These are phyloP conservation scores for Penicillium taxi DNA, from an alignment of 495 filamentous ascomycete genomes.

Conservation along the genomic window DNA sequence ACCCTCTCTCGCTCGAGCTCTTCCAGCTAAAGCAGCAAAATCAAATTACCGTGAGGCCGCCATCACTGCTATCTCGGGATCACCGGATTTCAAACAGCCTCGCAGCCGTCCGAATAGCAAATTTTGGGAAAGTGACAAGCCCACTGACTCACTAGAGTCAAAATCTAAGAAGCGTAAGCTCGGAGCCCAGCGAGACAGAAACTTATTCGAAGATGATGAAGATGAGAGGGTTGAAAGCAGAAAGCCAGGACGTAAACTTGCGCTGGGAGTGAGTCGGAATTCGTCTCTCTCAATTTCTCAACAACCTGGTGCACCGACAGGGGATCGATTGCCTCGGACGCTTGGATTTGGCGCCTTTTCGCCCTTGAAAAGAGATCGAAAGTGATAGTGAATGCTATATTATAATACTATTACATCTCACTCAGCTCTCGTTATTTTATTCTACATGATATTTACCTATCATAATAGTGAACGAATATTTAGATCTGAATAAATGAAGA, in stretches of 20 bases:
- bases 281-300: constrained; percentile 10
- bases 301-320: constrained; percentile 13
- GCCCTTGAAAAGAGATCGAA: constrained; percentile 74
- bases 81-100: constrained; percentile 3
- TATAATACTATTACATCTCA: no score
- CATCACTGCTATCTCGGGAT: neutral
- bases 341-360: constrained; percentile 51
- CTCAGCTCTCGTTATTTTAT: no score
- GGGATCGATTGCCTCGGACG: constrained; percentile 9
- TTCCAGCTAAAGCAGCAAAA: constrained; percentile 1
- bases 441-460: neutral
- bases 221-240: constrained; percentile 18
- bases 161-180: constrained; percentile 75
- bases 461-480: neutral
- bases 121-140: no score
- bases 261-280: constrained; percentile 14
- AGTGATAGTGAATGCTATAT: no score
- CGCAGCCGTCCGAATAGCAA: constrained; percentile 1
- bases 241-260: constrained; percentile 27
- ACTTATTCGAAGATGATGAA: constrained; percentile 69
- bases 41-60: no score
- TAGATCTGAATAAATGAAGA: no score
- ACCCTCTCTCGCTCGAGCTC: neutral
- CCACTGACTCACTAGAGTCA: constrained; percentile 33
- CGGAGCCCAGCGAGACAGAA: constrained; percentile 51